Conservation (phyloP, 2,329 filamentous ascomycete species). For the Trichoderma sp. region DNA sequence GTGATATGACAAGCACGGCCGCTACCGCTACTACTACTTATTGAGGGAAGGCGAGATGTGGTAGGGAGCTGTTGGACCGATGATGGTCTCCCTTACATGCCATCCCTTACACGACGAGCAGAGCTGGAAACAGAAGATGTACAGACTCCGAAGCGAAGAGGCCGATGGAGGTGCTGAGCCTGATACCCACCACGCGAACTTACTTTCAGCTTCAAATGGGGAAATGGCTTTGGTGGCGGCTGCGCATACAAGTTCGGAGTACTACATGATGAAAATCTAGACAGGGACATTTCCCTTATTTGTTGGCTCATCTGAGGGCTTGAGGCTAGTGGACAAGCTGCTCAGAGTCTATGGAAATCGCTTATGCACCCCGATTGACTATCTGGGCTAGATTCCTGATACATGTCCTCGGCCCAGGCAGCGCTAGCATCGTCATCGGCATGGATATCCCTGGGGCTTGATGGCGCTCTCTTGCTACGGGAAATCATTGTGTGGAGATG, state of each 20-base stretch:
- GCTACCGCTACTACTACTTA: neutral
- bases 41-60: neutral
- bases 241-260: neutral
- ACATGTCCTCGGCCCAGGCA: neutral
- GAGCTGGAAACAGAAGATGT: neutral
- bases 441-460: neutral
- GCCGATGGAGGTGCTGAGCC: neutral
- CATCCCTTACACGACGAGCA: neutral
- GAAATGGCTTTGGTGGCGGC: neutral
- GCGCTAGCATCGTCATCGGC: constrained; percentile 7
- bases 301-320: neutral
- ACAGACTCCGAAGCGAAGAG: neutral
- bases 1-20: neutral
- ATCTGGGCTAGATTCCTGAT: constrained; percentile 11
- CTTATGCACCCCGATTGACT: constrained; percentile 24
- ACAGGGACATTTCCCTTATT: neutral
- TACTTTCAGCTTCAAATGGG: neutral
- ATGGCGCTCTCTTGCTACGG: neutral
- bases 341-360: constrained; percentile 14
- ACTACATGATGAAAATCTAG: neutral
- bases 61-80: neutral
- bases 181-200: neutral
- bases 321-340: neutral
- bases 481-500: constrained; percentile 1
- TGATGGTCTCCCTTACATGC: neutral